Evolutionary conservation across 2,329 filamentous ascomycete species (phyloP), one percentile per base, ranked within the genome.

Genomic region (Graphiopsis chlorocephala): DNA sequence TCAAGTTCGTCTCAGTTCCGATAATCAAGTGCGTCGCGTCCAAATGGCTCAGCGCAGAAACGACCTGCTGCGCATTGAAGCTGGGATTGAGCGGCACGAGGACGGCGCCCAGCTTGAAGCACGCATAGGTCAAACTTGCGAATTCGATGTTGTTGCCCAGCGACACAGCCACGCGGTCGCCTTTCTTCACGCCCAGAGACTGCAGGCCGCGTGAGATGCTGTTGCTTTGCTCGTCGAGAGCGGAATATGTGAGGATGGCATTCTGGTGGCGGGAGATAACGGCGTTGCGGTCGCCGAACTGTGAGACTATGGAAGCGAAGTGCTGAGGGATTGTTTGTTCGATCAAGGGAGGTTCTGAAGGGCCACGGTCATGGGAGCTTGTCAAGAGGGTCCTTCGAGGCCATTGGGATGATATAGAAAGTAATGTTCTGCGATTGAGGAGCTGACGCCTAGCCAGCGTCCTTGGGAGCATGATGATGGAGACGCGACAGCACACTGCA

Each of bases 21-120:
- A 97, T 90, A 66, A 99, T 84, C 56, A 98, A 83, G 69, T 95
- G 85, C 57, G 86, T 84, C 14, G 88, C 88, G 8, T 82, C 83
- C 0, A 99, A 85, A 72, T 96, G 93, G 10, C 84, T 84, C 29
- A 98, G 81, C 0, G 93, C 94, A 2, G 92, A 85, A 5, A 86
- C 82, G 10, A 98, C 87, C 80, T 98, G 95, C 5, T 81, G 77
- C 3, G 86, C 83, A 70, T 92, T 96, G 82, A 98, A 98, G 1
- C 87, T 89, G 23, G 93, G 94, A 76, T 99, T 98, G 26, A 98
- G 80, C 0, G 94, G 95, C n/a, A 96, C 86, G 67, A 98, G 82
- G 59, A 98, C 86, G 26, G 92, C 94, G n/a, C 95, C 95, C 11
- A 98, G 84, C 78, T 98, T 98, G 82, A 94, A 97, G 63, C 95